Evolutionary conservation across 371 early-diverging fungal species (phyloP).

Genomic region (Syncephalastrum contaminatum): DNA sequence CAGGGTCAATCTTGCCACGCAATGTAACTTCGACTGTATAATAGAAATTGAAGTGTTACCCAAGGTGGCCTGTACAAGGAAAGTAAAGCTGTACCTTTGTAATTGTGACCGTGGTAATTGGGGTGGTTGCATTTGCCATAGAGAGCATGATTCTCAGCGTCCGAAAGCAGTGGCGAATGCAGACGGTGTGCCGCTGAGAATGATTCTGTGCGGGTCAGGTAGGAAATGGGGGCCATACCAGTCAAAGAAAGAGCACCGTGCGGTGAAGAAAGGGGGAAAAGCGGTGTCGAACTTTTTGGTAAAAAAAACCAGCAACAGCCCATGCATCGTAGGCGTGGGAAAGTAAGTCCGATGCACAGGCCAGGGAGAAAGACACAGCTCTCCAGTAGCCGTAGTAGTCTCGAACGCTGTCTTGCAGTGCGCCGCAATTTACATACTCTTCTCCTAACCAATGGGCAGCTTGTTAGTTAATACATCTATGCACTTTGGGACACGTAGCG

Average conservation of each 20-base stretch:
- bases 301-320: no score
- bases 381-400: no score
- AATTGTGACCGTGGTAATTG: conserved; percentile 91
- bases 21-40: conserved; percentile 71
- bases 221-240: conserved; percentile 53
- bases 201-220: conserved; percentile 72
- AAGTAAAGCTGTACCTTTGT: conserved; percentile 50
- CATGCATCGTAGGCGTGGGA: no score
- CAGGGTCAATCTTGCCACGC: conserved; percentile 69
- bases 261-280: no score
- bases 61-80: background rate
- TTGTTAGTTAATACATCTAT: no score
- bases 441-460: no score
- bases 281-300: no score
- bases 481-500: no score
- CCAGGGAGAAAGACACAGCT: no score
- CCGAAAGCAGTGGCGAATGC: conserved; percentile 67
- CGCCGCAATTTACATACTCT: no score
- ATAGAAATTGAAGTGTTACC: background rate
- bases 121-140: conserved; percentile 90
- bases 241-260: background rate
- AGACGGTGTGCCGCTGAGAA: conserved; percentile 92
- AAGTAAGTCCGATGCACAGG: no score
- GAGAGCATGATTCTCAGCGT: conserved; percentile 67
- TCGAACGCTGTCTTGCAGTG: no score